Conservation (phyloP, 192 early-diverging fungal species). For the Lobosporangium transversale region DNA sequence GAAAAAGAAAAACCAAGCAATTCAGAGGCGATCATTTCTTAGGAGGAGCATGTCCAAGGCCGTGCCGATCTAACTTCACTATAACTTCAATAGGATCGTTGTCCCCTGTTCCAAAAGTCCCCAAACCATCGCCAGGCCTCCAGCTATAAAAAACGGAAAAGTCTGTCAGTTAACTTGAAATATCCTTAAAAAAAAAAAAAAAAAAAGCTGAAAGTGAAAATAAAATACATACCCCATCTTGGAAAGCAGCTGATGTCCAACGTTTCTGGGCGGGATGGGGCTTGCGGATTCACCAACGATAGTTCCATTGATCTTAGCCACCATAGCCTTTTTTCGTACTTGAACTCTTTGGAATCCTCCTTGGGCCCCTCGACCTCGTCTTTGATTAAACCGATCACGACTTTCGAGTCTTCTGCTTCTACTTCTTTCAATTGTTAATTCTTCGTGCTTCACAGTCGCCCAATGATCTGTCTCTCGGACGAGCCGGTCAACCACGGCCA, state of each 20-base stretch:
- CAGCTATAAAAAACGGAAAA: constrained; percentile 25
- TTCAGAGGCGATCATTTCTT: background rate
- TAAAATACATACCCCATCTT: constrained; percentile 66
- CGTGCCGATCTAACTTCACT: constrained; percentile 49
- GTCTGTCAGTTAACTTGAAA: background rate
- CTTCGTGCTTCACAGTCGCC: background rate
- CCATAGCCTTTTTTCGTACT: constrained; percentile 7
- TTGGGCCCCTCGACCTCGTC: background rate
- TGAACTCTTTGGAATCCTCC: background rate
- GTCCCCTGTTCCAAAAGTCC: constrained; percentile 52
- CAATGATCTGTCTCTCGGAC: constrained; percentile 13
- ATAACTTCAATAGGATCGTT: constrained; percentile 57
- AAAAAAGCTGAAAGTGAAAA: background rate
- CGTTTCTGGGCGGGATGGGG: constrained; percentile 65
- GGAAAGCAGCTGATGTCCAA: constrained; percentile 75
- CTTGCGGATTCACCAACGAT: constrained; percentile 64
- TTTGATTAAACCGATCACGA: background rate
- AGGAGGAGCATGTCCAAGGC: constrained; percentile 39
- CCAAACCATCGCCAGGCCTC: constrained; percentile 57
- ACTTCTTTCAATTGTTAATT: background rate
- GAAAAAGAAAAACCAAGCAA: background rate
- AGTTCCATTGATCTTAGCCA: constrained; percentile 51
- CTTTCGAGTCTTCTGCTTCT: background rate
- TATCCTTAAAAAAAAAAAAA: background rate
- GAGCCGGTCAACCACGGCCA: no score